Percentiles rank a stretch among this genome's conserved stretches.
Evolutionary conservation across 345 rosid genomes (phyloP).

Genomic region (Linum lewisii): DNA sequence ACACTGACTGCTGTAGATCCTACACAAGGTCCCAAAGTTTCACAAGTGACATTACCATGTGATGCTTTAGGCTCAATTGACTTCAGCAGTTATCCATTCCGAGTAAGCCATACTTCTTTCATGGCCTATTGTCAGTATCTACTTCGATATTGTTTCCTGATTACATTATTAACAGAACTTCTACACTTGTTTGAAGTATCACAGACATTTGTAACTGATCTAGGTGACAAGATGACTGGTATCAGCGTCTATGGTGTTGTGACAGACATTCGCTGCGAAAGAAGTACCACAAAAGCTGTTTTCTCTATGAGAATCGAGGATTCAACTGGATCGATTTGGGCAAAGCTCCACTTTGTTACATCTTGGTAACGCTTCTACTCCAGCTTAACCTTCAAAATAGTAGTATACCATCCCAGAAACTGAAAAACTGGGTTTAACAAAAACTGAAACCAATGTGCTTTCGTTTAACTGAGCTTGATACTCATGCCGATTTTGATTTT

Average conservation of each 20-base stretch:
- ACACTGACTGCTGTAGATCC: constrained; percentile 37
- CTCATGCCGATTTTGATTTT: too few species aligned
- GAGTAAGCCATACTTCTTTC: constrained; percentile 34
- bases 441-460: too few species aligned
- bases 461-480: too few species aligned
- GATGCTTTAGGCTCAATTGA: constrained; percentile 79
- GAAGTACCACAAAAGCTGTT: constrained; percentile 30
- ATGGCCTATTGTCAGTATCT: neutral
- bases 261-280: constrained; percentile 37
- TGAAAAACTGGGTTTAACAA: too few species aligned
- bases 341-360: constrained; percentile 59
- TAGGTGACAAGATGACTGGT: constrained; percentile 69
- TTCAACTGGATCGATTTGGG: constrained; percentile 57
- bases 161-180: constrained; percentile 7
- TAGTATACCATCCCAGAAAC: too few species aligned
- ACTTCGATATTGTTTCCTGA: neutral
- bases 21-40: constrained; percentile 45
- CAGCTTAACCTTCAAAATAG: neutral
- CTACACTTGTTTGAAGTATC: constrained; percentile 32
- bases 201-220: constrained; percentile 61
- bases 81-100: constrained; percentile 77
- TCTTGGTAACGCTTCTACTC: constrained; percentile 41
- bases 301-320: constrained; percentile 68
- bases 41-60: constrained; percentile 83
- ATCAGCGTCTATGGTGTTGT: constrained; percentile 78